Percentiles rank a stretch among this genome's conserved stretches.
Conservation (phyloP, 1,284 basidiomycete species). For the Cutaneotrichosporon cutaneum region DNA sequence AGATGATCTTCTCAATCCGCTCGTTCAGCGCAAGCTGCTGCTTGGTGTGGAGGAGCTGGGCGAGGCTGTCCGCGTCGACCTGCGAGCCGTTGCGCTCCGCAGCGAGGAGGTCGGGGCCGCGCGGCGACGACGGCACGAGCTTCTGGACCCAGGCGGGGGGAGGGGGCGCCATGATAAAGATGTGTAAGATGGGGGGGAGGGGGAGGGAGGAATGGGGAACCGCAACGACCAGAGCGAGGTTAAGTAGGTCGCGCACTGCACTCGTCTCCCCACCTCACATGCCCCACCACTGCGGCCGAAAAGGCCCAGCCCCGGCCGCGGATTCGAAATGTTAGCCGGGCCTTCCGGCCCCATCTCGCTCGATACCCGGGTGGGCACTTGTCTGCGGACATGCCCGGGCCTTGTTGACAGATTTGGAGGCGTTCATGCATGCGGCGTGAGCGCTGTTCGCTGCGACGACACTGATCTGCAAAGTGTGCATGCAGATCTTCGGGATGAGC, state of each 20-base stretch:
- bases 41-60: slow-evolving; percentile 21
- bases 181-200: neutral
- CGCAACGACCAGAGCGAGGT: neutral
- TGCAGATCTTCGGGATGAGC: neutral
- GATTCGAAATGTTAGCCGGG: neutral
- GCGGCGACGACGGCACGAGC: slow-evolving; percentile 26
- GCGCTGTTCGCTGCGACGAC: neutral
- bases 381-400: neutral
- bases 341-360: neutral
- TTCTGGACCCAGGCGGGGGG: slow-evolving; percentile 30
- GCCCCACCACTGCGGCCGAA: neutral
- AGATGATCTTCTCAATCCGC: slow-evolving; percentile 11
- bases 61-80: slow-evolving; percentile 15
- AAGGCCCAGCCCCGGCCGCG: neutral
- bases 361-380: neutral
- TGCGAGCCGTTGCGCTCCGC: slow-evolving; percentile 21
- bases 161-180: slow-evolving; percentile 21
- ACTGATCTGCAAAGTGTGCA: neutral
- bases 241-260: neutral
- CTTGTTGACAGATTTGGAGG: too few species aligned
- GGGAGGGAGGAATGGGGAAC: neutral
- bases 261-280: neutral
- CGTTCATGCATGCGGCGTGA: neutral
- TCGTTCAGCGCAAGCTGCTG: slow-evolving; percentile 11
- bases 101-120: slow-evolving; percentile 21